Conservation (phyloP, 2,329 filamentous ascomycete genomes). For the Pseudogymnoascus sp. region DNA sequence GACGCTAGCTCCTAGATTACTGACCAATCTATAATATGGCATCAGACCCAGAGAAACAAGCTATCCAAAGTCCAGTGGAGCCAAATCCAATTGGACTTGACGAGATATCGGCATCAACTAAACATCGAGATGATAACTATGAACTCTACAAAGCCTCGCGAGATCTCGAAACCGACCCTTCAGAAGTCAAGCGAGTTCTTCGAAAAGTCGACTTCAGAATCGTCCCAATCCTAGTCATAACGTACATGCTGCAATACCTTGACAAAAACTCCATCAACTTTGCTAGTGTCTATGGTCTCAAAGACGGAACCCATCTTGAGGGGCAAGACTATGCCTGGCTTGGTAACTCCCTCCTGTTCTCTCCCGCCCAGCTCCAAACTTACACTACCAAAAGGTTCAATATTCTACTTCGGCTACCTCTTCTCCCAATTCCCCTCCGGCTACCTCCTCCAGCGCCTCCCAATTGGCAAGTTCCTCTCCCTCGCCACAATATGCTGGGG, state of each 20-base stretch:
- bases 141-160: slow-evolving; percentile 29
- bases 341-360: slow-evolving; percentile 20
- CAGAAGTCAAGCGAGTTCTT: slow-evolving; percentile 34
- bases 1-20: slow-evolving; percentile 10
- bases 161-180: slow-evolving; percentile 22
- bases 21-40: slow-evolving; percentile 10
- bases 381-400: slow-evolving; percentile 46
- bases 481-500: slow-evolving; percentile 59
- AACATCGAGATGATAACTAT: slow-evolving; percentile 32
- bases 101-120: slow-evolving; percentile 17
- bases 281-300: slow-evolving; percentile 41
- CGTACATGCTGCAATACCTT: slow-evolving; percentile 54
- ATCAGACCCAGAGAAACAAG: slow-evolving; percentile 17
- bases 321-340: slow-evolving; percentile 47
- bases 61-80: slow-evolving; percentile 5
- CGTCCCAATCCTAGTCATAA: slow-evolving; percentile 49
- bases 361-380: slow-evolving; percentile 43
- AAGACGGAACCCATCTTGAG: slow-evolving; percentile 39
- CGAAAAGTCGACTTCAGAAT: slow-evolving; percentile 49
- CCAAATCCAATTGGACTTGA: slow-evolving; percentile 8
- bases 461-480: slow-evolving; percentile 55
- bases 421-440: slow-evolving; percentile 67
- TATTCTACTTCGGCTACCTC: slow-evolving; percentile 77
- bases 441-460: slow-evolving; percentile 60
- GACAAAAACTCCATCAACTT: slow-evolving; percentile 51